Conservation (phyloP, 2,329 filamentous ascomycete species). For the Penicillium sp. region DNA sequence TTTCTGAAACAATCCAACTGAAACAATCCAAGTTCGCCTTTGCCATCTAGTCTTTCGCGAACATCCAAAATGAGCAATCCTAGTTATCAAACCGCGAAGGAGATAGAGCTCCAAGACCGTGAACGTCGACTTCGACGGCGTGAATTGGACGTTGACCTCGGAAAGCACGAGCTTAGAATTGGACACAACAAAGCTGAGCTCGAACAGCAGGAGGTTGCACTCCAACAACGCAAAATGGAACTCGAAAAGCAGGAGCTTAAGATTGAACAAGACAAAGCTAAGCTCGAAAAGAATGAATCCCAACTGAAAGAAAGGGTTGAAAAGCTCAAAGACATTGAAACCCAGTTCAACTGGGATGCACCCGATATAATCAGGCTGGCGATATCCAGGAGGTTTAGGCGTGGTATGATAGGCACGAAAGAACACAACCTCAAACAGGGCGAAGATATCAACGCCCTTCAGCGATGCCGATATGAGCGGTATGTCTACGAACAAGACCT, state of each 20-base stretch:
- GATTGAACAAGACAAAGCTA: background rate
- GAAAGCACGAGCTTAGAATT: background rate
- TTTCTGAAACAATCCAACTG: background rate
- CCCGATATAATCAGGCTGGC: background rate
- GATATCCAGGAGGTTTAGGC: background rate
- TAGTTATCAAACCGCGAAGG: too few species aligned
- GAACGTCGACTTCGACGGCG: background rate
- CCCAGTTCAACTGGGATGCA: background rate
- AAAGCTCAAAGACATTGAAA: background rate
- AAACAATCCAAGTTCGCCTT: background rate
- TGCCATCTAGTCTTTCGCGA: too few species aligned
- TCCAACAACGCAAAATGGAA: background rate
- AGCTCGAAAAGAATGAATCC: background rate
- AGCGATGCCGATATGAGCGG: background rate
- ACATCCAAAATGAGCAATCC: background rate
- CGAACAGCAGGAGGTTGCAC: background rate
- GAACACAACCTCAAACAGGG: background rate
- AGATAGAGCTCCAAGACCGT: background rate
- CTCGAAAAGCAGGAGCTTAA: background rate
- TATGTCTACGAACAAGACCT: background rate
- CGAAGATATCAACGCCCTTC: background rate
- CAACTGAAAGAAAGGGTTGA: background rate
- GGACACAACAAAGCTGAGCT: background rate
- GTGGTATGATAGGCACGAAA: background rate
- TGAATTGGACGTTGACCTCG: background rate